Evolutionary conservation across 2,329 filamentous ascomycete species (phyloP), one percentile per base, ranked within the genome.

Genomic region (Penicillium occitanis): DNA sequence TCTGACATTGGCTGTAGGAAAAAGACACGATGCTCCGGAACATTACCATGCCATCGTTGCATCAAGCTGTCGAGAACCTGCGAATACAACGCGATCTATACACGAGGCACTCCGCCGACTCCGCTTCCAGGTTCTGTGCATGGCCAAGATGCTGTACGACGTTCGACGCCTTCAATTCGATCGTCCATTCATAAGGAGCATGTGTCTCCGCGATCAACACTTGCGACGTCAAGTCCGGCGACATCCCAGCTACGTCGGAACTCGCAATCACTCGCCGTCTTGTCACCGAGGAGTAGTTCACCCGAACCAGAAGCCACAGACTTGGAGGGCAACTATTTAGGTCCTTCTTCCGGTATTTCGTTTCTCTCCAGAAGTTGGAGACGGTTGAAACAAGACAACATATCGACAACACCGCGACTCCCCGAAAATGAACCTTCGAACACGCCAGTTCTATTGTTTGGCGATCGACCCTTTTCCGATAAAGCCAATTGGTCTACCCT

Each of bases 311-410:
- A 77, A 5, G 78, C 79, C 22, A 80, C 83, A 1, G 83, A 85
- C 67, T 81, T 85, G 11, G 81, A 84, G 68, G 84, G 83, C 1
- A 84, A 87, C 61, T 84, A 85, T 68, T 78, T 85, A n/a, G 85
- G 85, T 10, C 81, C 82, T 14, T 83, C 85, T 3, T 81, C 85
- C 72, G 72, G 82, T 51, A 73, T 84, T 71, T 78, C 85, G 70
- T 82, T 89, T 78, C 76, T 91, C 80, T 69, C 90, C 75, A 87
- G 89, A 82, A 80, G 89, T 83, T 81, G 90, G 88, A 75, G 90
- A 82, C 78, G 89, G 82, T 64, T 91, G 71, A 68, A 88, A 81
- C 55, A 88, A 82, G 61, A 88, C 82, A 80, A 79, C 48, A 75
- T 69, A 19, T 76, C 74, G 0, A 72, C 74, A 2, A 72, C 75